Evolutionary conservation across 176 grass and related monocot species (phyloP), one percentile per base, ranked within the genome.

Genomic region (Aegilops sharonensis): DNA sequence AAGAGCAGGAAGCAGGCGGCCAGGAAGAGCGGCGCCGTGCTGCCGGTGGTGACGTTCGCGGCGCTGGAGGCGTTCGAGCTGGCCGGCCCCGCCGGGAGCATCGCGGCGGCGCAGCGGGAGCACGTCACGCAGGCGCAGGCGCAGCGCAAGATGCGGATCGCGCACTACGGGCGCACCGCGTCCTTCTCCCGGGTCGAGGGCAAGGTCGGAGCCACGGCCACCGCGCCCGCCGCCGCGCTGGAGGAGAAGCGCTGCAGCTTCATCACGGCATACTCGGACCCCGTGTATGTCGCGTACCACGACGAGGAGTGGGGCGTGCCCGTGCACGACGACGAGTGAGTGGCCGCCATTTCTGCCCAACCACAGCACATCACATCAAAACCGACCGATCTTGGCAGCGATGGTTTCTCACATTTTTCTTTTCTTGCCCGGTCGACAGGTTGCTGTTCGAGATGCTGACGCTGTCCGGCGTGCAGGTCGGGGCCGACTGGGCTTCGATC

Each of bases 161-260:
- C 93, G 70, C 91, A 89, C 87, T 98, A 98, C 81, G 95, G 95
- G 11, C 85, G 95, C 71, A 88, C 93, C 48, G 83, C 91, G 35
- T 93, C 93, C 15, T 91, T 91, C 85, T 91, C 89, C 27, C 92
- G 93, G 1, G 80, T 92, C 0, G 95, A 97, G 60, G 75, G 87
- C 7, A 78, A 79, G 48, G 81, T 91, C 78, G 78, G 86, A 18
- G 66, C 70, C 35, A 54, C 43, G 12, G 71, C 62, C 27, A 54
- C 64, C 43, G 14, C 69, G 9, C 7, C 54, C 12, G 64, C 9
- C 8, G 32, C 88, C 23, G 70, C 50, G 2, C 81, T 78, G 31
- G 89, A 88, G 78, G 95, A 95, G 89, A 98, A 98, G 82, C 90
- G 91, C n/a, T 98, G 95, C 89, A 91, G 89, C 89, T 95, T 98